Conservation (phyloP, 2,329 filamentous ascomycete species). For the Achaetomium macrosporum region DNA sequence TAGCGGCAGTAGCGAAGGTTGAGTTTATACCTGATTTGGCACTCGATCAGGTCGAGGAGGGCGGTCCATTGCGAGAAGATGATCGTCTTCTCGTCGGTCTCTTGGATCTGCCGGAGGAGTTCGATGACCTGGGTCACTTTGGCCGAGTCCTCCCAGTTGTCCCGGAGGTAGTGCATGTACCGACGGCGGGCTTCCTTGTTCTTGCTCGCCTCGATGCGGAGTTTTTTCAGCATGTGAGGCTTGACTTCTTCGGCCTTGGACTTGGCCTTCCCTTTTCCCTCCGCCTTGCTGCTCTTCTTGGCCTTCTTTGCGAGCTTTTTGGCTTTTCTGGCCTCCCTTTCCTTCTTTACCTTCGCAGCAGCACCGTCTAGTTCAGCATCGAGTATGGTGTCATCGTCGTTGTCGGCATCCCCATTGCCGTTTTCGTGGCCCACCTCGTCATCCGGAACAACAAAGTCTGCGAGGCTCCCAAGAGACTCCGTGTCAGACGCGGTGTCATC, state of each 20-base stretch:
- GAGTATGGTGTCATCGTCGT: slow-evolving; percentile 27
- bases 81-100: slow-evolving; percentile 65
- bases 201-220: slow-evolving; percentile 61
- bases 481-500: slow-evolving; percentile 22
- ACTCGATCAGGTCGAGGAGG: slow-evolving; percentile 69
- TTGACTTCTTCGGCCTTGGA: slow-evolving; percentile 37
- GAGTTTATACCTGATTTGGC: slow-evolving; percentile 54
- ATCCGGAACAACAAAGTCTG: slow-evolving; percentile 49
- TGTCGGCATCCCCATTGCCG: slow-evolving; percentile 25
- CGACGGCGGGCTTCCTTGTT: slow-evolving; percentile 59
- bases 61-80: slow-evolving; percentile 80
- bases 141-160: slow-evolving; percentile 66
- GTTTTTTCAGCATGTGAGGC: slow-evolving; percentile 31
- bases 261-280: slow-evolving; percentile 42
- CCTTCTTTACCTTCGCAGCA: slow-evolving; percentile 7
- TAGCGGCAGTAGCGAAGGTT: slow-evolving; percentile 60
- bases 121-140: slow-evolving; percentile 67
- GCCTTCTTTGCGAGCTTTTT: slow-evolving; percentile 30
- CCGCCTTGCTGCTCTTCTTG: slow-evolving; percentile 26
- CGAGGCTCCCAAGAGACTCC: slow-evolving; percentile 36
- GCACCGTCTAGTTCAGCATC: slow-evolving; percentile 20
- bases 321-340: slow-evolving; percentile 31
- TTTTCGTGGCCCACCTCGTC: slow-evolving; percentile 25
- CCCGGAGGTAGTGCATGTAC: slow-evolving; percentile 63
- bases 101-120: slow-evolving; percentile 47